Percentiles rank a stretch among this genome's conserved stretches.
These are phyloP conservation scores for Pilasporangium apinafurcum DNA, from an alignment of 352 stramenopile genomes.

Conservation along the genomic window DNA sequence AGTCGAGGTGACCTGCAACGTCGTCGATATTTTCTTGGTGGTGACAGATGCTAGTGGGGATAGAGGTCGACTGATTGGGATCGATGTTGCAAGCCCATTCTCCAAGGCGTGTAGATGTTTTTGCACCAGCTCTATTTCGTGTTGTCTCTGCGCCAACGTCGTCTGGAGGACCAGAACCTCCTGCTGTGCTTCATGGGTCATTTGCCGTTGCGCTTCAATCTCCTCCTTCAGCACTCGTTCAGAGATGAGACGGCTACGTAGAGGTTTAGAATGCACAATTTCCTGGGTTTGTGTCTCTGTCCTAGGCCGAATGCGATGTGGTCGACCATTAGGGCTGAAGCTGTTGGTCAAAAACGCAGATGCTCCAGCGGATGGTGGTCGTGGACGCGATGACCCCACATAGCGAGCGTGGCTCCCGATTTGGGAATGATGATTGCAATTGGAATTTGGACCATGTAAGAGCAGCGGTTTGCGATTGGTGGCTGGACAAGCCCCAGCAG, in stretches of 20 bases:
- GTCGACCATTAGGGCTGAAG: not conserved
- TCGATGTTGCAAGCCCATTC: not conserved
- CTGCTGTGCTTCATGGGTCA: constrained; percentile 34
- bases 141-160: constrained; percentile 16
- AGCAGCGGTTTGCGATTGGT: constrained; percentile 17
- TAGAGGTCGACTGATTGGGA: not conserved
- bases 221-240: constrained; percentile 47
- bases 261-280: not conserved
- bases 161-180: constrained; percentile 37
- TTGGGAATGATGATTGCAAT: not conserved
- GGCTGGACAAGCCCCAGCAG: constrained; percentile 13
- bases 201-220: constrained; percentile 39
- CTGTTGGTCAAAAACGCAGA: no score
- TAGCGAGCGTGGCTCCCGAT: no score
- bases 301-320: not conserved
- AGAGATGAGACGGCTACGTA: constrained; percentile 8
- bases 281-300: not conserved
- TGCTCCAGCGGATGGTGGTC: no score
- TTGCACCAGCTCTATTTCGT: constrained; percentile 29
- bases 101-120: constrained; percentile 28
- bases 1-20: no score
- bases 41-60: not conserved
- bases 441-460: not conserved
- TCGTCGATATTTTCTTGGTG: no score
- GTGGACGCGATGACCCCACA: no score